Conservation (phyloP, 805 yeast species). For the Kluyveromyces dobzhanskii region DNA sequence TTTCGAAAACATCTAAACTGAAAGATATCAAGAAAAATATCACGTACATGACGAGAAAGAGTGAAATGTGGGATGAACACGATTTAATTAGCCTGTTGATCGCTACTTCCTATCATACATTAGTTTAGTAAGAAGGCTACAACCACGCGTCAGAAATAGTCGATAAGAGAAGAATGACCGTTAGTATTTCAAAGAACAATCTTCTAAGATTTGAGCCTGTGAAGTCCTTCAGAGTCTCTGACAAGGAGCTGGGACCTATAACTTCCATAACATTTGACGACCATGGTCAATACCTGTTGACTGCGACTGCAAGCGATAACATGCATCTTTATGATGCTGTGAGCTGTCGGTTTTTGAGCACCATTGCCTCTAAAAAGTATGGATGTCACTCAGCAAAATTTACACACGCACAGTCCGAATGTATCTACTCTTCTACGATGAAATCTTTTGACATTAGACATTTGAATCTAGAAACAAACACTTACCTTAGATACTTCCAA, state of each 20-base stretch:
- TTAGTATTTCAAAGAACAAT: conserved; percentile 22
- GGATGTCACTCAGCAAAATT: conserved; percentile 85
- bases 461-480: conserved; percentile 66
- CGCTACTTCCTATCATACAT: no score
- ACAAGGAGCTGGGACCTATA: conserved; percentile 42
- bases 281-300: conserved; percentile 65
- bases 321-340: conserved; percentile 77
- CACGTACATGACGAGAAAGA: neutral
- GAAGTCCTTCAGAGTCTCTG: conserved; percentile 46
- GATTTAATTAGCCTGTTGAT: no score
- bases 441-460: conserved; percentile 70
- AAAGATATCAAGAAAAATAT: neutral
- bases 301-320: conserved; percentile 74
- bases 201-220: conserved; percentile 29
- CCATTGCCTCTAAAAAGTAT: conserved; percentile 78
- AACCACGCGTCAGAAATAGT: no score
- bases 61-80: no score
- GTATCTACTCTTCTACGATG: conserved; percentile 78
- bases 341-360: conserved; percentile 57
- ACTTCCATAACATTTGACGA: conserved; percentile 77
- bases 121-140: no score
- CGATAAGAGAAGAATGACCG: conserved; percentile 7
- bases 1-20: neutral
- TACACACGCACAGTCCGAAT: conserved; percentile 62
- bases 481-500: conserved; percentile 73